phyloP scores from a whole-genome alignment of 257 asterid genomes.

The Petunia axillaris region DNA sequence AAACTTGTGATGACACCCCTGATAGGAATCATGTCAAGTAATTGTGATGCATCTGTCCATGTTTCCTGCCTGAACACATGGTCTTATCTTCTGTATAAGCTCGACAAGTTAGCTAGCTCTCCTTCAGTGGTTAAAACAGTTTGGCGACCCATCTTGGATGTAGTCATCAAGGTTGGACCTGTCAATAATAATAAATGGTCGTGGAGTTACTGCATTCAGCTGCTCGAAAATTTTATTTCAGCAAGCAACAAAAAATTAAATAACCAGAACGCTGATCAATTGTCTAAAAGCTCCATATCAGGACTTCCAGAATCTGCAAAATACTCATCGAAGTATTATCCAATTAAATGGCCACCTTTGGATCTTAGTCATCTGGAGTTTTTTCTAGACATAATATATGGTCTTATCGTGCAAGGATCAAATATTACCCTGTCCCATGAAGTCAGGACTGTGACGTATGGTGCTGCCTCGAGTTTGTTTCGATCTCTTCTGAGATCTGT shows the following conservation, averaged over 20 bases:
- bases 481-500: conserved; percentile 61
- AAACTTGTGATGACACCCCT: conserved; percentile 82
- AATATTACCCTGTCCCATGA: conserved; percentile 39
- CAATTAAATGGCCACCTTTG: conserved; percentile 64
- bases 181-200: conserved; percentile 52
- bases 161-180: conserved; percentile 60
- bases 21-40: conserved; percentile 64
- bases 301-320: conserved; percentile 44
- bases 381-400: conserved; percentile 55
- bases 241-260: conserved; percentile 44
- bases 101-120: conserved; percentile 52
- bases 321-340: conserved; percentile 54
- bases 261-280: conserved; percentile 38
- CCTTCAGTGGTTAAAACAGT: conserved; percentile 49
- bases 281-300: conserved; percentile 30
- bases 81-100: conserved; percentile 82
- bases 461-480: conserved; percentile 61
- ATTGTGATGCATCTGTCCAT: conserved; percentile 69
- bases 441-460: conserved; percentile 41
- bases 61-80: conserved; percentile 78
- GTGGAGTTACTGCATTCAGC: conserved; percentile 66
- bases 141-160: conserved; percentile 71
- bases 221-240: conserved; percentile 54
- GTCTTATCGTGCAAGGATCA: conserved; percentile 53
- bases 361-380: conserved; percentile 61